A percentile compares a stretch with the other conserved stretches of the same genome.
Evolutionary conservation across 345 rosid genomes (phyloP).

Genomic region (Moringa oleifera): DNA sequence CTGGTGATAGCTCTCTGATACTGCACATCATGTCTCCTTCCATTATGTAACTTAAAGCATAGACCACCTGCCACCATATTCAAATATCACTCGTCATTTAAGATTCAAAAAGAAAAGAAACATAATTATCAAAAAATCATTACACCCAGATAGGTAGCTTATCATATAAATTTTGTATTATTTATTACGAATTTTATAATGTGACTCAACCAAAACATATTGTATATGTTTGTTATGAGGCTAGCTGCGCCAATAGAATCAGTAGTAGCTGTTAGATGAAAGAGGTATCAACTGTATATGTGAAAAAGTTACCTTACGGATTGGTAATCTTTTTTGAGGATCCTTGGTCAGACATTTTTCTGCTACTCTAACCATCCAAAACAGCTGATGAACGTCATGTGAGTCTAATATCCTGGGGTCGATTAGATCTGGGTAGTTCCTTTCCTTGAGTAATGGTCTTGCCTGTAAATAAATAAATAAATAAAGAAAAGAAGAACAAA

Average conservation of each 20-base stretch:
- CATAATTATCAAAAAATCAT: too few species aligned
- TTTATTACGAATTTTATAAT: too few species aligned
- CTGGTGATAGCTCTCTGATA: slow-evolving; percentile 33
- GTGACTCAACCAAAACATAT: too few species aligned
- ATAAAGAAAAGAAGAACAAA: too few species aligned
- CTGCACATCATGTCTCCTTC: slow-evolving; percentile 20
- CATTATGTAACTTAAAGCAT: slow-evolving; percentile 32
- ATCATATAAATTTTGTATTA: too few species aligned
- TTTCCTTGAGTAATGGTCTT: slow-evolving; percentile 51
- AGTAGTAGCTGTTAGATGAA: too few species aligned
- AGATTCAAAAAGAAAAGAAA: too few species aligned
- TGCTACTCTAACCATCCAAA: slow-evolving; percentile 66
- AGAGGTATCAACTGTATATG: too few species aligned
- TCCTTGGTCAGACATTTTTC: slow-evolving; percentile 58
- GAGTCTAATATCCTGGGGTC: slow-evolving; percentile 46
- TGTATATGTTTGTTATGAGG: too few species aligned
- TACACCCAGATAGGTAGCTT: too few species aligned
- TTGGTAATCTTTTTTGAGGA: slow-evolving; percentile 45
- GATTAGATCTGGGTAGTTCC: slow-evolving; percentile 52
- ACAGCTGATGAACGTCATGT: slow-evolving; percentile 60
- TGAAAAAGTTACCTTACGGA: slow-evolving; percentile 33
- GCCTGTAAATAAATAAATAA: slow-evolving; percentile 33
- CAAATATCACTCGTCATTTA: neutral
- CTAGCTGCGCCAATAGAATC: too few species aligned
- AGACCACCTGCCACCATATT: slow-evolving; percentile 37